These are phyloP conservation scores for Begonia fuchsioides DNA, from an alignment of 306 rosid species.

Conservation along the genomic window DNA sequence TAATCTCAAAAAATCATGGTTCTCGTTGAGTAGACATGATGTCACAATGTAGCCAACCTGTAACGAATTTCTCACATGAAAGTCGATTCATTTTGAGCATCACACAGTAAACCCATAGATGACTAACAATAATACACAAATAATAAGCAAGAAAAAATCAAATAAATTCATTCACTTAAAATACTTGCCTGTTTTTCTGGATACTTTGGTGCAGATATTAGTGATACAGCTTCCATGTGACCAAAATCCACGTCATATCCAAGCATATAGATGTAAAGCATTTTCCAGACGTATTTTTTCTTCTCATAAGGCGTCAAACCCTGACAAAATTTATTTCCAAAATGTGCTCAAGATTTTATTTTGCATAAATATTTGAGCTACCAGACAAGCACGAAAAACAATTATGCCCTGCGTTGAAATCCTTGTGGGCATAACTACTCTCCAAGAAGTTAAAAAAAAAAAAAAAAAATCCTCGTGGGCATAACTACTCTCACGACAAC, in stretches of 20 bases:
- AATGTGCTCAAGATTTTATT: background rate
- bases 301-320: constrained; percentile 88
- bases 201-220: constrained; percentile 98
- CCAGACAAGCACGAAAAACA: background rate
- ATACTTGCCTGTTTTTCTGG: constrained; percentile 90
- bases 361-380: too few relatives aligned
- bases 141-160: background rate
- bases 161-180: background rate
- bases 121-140: background rate
- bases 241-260: constrained; percentile 99
- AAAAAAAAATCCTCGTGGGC: background rate
- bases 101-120: too few relatives aligned
- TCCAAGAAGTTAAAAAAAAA: background rate
- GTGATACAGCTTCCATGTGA: constrained; percentile 98
- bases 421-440: too few relatives aligned
- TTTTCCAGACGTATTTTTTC: constrained; percentile 98
- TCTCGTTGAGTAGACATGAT: constrained; percentile 86
- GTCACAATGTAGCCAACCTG: constrained; percentile 99
- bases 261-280: constrained; percentile 93
- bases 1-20: constrained; percentile 98
- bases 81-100: constrained; percentile 5
- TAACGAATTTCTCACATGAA: constrained; percentile 21
- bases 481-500: too few relatives aligned
- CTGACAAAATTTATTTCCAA: constrained; percentile 31
- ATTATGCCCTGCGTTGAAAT: too few relatives aligned